Base-by-base conservation (phyloP, 495 filamentous ascomycete genomes). In the Mycothermus thermophilus region DNA sequence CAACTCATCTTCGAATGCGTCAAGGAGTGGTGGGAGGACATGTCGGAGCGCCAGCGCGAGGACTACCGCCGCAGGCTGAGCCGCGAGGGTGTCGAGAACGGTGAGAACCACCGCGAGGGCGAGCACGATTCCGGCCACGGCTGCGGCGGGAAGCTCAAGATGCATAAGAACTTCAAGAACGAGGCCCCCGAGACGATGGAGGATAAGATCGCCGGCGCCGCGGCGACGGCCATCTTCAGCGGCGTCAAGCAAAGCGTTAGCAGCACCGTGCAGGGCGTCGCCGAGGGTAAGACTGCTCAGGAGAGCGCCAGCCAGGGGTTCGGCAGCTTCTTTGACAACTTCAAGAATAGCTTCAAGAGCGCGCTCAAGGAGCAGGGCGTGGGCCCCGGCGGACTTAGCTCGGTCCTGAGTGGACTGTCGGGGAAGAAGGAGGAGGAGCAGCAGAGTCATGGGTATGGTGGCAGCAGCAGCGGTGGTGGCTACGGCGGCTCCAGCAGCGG, bases 111-210 rank as follows among this genome's bases (percentile, higher is more conserved):
- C 54, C 84, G 80, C 50, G 77, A 83, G 45, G 83, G 82, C 16
- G 76, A 84, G n/a, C 59, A 79, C 12, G 86, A 93, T 45, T 72
- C 66, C 23, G 85, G 85, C 16, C 85, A 93, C 54, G 85, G 85
- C 28, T 90, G 83, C 47, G 79, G 83, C 30, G 58, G 69, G 47
- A 61, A 66, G 48, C 55, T 63, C 19, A 55, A 58, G 36, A 57
- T 61, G 54, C 54, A 59, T 37, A 60, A 67, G 46, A 65, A 59
- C 43, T 59, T 54, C 33, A 43, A 35, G n/a, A 26, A 50, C 27
- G 50, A 43, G 1, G 57, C 44, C 12, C 33, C 37, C 12, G 28
- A 49, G 34, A 57, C 49, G n/a, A 40, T 62, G 27, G 56, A 69
- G 47, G 62, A 66, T 33, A 44, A 54, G 27, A 67, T 69, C 35